Evolutionary conservation across 129 eudicot species (phyloP).

Genomic region (Arctium minus): DNA sequence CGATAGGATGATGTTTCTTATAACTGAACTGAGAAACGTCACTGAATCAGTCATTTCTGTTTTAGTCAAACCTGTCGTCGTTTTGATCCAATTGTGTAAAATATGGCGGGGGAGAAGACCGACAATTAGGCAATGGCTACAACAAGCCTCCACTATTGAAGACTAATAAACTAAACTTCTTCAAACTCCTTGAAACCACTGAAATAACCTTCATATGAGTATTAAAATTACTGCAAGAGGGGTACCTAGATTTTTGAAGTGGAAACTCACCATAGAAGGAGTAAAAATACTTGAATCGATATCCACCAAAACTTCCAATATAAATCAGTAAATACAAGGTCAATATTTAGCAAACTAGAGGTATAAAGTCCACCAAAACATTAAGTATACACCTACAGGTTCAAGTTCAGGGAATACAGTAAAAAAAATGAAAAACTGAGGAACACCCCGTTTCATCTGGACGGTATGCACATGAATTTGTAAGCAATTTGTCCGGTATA

Average conservation of each 20-base stretch:
- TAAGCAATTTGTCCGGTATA: too few relatives aligned
- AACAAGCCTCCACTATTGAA: neutral
- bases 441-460: too few relatives aligned
- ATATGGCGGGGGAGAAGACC: neutral
- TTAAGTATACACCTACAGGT: neutral
- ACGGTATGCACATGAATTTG: too few relatives aligned
- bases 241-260: neutral
- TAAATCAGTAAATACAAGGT: neutral
- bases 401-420: too few relatives aligned
- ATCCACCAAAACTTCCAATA: neutral
- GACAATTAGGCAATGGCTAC: neutral
- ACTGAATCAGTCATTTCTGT: neutral
- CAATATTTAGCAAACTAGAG: neutral
- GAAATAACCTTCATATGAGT: neutral
- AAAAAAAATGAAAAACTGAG: too few relatives aligned
- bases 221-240: neutral
- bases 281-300: neutral
- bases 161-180: slow-evolving; percentile 1
- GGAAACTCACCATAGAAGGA: neutral
- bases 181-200: neutral
- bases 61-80: neutral
- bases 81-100: slow-evolving; percentile 10
- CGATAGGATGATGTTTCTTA: neutral
- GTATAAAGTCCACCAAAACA: neutral
- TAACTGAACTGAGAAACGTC: slow-evolving; percentile 5